Conservation (phyloP, 2,329 filamentous ascomycete genomes). For the Verticillium klebahnii region DNA sequence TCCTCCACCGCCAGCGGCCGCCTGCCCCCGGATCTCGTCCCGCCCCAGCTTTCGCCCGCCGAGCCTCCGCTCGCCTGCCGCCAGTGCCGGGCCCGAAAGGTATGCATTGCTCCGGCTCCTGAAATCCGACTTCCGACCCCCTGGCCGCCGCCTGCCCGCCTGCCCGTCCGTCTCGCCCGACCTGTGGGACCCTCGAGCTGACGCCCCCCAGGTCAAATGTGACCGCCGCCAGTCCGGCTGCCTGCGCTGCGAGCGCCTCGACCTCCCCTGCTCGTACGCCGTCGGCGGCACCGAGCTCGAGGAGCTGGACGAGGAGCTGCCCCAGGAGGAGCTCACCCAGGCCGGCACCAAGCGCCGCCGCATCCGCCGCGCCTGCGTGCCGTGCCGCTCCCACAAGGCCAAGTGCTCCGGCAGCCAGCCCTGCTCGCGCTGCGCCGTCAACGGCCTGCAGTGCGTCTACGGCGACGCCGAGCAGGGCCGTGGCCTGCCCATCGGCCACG, state of each 20-base stretch:
- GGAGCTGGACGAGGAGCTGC: not conserved
- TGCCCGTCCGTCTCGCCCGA: not conserved
- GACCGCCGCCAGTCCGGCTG: not conserved
- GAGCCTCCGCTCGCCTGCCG: not conserved
- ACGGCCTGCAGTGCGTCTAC: not conserved
- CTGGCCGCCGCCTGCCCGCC: not conserved
- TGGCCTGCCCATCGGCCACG: not conserved
- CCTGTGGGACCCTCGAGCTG: not conserved
- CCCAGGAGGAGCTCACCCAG: slow-evolving; percentile 12
- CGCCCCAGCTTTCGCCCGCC: not conserved
- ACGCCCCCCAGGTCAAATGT: not conserved
- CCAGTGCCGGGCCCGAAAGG: not conserved
- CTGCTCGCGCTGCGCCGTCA: not conserved
- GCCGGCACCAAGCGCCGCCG: slow-evolving; percentile 19
- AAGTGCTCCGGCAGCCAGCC: slow-evolving; percentile 23
- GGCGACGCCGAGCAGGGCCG: not conserved
- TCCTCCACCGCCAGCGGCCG: not conserved
- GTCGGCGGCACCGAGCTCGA: not conserved
- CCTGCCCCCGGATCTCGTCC: not conserved
- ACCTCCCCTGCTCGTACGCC: not conserved
- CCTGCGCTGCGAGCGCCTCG: not conserved
- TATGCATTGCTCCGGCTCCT: not conserved
- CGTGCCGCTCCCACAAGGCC: slow-evolving; percentile 25
- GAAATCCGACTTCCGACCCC: not conserved
- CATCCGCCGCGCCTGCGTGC: slow-evolving; percentile 19